phyloP scores from a whole-genome alignment of 768 basidiomycete genomes.

The Cyclocybe cylindracea region DNA sequence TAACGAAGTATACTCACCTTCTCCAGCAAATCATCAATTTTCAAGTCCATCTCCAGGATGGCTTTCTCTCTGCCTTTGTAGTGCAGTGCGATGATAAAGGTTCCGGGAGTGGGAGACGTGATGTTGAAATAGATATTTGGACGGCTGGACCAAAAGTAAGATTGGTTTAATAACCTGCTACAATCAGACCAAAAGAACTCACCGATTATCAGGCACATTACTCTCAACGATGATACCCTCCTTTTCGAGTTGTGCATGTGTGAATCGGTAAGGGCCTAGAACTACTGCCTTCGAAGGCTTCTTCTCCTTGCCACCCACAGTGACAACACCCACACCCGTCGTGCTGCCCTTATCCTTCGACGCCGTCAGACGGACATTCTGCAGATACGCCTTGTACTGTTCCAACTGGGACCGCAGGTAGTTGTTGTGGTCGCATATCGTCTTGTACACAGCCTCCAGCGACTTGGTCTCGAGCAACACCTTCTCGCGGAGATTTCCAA shows the following conservation, averaged over 20 bases:
- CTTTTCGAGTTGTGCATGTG: slow-evolving; percentile 97
- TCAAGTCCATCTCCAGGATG: slow-evolving; percentile 98
- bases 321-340: slow-evolving; percentile 91
- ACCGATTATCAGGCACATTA: slow-evolving; percentile 98
- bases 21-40: slow-evolving; percentile 96
- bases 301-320: slow-evolving; percentile 97
- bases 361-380: slow-evolving; percentile 92
- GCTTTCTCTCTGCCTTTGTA: slow-evolving; percentile 99
- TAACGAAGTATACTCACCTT: slow-evolving; percentile 59
- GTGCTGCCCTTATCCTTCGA: slow-evolving; percentile 87
- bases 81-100: slow-evolving; percentile 97
- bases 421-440: slow-evolving; percentile 98
- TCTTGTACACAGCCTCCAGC: slow-evolving; percentile 97
- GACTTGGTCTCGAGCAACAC: slow-evolving; percentile 90
- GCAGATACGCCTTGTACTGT: slow-evolving; percentile 99
- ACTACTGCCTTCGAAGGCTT: slow-evolving; percentile 84
- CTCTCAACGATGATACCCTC: slow-evolving; percentile 99
- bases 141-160: slow-evolving; percentile 52
- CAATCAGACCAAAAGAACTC: slow-evolving; percentile 23
- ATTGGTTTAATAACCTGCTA: slow-evolving; percentile 2
- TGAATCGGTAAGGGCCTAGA: slow-evolving; percentile 95
- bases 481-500: slow-evolving; percentile 96
- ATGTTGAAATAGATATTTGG: slow-evolving; percentile 99
- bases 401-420: slow-evolving; percentile 95
- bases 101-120: slow-evolving; percentile 95